Base-by-base conservation (phyloP, 495 filamentous ascomycete species). In the Aspergillus coremiiformis region DNA sequence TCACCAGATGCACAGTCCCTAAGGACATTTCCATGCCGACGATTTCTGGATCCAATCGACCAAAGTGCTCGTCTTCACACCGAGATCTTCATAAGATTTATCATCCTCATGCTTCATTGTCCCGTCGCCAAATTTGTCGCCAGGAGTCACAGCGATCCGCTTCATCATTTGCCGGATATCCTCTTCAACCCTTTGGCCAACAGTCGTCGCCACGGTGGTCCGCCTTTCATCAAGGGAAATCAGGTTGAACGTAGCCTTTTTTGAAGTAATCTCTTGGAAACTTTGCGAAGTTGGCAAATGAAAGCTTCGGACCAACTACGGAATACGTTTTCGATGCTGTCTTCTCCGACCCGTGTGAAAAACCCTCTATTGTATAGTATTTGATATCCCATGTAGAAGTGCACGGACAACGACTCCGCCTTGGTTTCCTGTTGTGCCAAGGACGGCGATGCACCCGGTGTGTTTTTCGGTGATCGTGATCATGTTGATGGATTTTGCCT, bases 391-490 rank as follows among this genome's bases (percentile, higher is more conserved):
- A 32, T 32, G 5, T 32, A 39, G 55, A 17, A 74, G 58, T 11
- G 65, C 49, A 2, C 55, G 51, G 20, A 79, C 55, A 9, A 78
- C 68, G 4, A 64, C 66, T 12, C 66, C 59, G 3, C 76, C 74
- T 62, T 79, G 76, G 29, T 58, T 65, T 21, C 74, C 75, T 0
- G 75, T 79, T 2, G 72, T 66, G 26, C 75, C 73, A 29, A 78
- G 60, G 30, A 80, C 64, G 17, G 65, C 68, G 51, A 78, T 61
- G 29, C 8, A 27, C 24, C 8, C 8, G 24, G 8, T 27, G 4
- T 27, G n/a, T 8, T 27, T 27, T 27, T 27, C 24, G 24, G 24
- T 27, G 4, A 8, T n/a, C n/a, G 4, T 27, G 24, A 8, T 27
- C 24, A 27, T 27, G 24, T 27, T 27, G 24, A 27, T 27, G 4